Evolutionary conservation across 257 asterid species (phyloP).

Genomic region (Scutellaria minor): DNA sequence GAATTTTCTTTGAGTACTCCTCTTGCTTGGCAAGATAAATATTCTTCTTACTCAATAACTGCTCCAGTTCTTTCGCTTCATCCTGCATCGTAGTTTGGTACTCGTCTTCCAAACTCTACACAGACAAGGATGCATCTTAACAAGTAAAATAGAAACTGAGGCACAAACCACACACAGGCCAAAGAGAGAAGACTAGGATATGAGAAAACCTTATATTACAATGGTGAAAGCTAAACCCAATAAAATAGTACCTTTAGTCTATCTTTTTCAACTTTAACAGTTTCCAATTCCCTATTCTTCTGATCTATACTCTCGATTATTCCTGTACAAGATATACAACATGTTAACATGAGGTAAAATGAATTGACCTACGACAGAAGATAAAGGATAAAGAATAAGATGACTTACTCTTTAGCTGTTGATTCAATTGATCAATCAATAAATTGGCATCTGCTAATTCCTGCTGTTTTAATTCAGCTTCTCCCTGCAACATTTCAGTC

Average conservation of each 20-base stretch:
- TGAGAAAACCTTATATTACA: conserved; percentile 8
- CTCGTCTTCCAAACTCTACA: conserved; percentile 75
- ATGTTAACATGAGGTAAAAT: conserved; percentile 17
- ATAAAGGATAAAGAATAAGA: conserved; percentile 26
- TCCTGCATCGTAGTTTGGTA: conserved; percentile 85
- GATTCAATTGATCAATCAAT: conserved; percentile 62
- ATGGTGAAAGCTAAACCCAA: conserved; percentile 24
- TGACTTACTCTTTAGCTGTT: conserved; percentile 74
- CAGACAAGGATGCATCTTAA: conserved; percentile 36
- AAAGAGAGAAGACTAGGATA: conserved; percentile 4
- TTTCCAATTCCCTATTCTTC: conserved; percentile 64
- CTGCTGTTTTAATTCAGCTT: conserved; percentile 83
- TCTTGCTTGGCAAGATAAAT: conserved; percentile 85
- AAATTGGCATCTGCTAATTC: conserved; percentile 67
- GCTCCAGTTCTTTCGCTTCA: conserved; percentile 92
- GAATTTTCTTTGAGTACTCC: conserved; percentile 88
- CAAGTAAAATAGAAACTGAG: conserved; percentile 29
- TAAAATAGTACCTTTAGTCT: conserved; percentile 63
- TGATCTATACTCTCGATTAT: conserved; percentile 62
- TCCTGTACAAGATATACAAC: conserved; percentile 48
- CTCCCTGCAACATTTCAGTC: conserved; percentile 65
- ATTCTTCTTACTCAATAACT: conserved; percentile 75
- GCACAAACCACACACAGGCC: conserved; percentile 23
- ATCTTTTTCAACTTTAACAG: conserved; percentile 73
- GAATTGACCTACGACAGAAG: conserved; percentile 22